Conservation (phyloP, 2,329 filamentous ascomycete genomes). For the Talaromyces sp. region DNA sequence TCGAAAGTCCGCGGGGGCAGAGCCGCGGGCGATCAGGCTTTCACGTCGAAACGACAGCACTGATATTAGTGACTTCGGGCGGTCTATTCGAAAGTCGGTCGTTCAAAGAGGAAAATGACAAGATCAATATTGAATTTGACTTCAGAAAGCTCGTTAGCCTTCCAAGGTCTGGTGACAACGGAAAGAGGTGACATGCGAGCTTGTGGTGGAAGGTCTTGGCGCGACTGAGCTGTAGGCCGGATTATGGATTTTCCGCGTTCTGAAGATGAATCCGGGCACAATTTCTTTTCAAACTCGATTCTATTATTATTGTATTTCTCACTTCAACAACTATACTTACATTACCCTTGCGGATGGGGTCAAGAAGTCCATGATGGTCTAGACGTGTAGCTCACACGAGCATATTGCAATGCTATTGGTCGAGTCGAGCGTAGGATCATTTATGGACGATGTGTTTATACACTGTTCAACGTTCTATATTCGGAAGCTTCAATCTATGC, state of each 20-base stretch:
- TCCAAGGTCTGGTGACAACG: background rate
- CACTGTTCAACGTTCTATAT: background rate
- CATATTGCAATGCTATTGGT: background rate
- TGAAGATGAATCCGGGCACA: background rate
- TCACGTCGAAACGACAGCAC: background rate
- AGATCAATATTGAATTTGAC: background rate
- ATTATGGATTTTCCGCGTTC: constrained; percentile 6
- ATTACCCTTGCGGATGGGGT: background rate
- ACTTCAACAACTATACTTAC: background rate
- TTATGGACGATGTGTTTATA: background rate
- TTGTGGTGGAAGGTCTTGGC: constrained; percentile 9
- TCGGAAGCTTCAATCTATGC: background rate
- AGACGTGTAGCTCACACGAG: background rate
- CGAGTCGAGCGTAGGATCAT: background rate
- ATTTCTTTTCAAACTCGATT: background rate
- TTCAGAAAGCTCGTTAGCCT: background rate
- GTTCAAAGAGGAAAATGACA: background rate
- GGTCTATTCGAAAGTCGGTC: background rate
- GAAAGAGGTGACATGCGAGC: constrained; percentile 6
- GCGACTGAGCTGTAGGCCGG: background rate
- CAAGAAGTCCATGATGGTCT: background rate
- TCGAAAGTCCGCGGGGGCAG: background rate
- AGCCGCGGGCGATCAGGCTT: constrained; percentile 1
- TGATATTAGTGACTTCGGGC: background rate
- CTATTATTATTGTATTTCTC: background rate